phyloP scores from a whole-genome alignment of 768 basidiomycete species.

The Porphyrellus cyaneotinctus region DNA sequence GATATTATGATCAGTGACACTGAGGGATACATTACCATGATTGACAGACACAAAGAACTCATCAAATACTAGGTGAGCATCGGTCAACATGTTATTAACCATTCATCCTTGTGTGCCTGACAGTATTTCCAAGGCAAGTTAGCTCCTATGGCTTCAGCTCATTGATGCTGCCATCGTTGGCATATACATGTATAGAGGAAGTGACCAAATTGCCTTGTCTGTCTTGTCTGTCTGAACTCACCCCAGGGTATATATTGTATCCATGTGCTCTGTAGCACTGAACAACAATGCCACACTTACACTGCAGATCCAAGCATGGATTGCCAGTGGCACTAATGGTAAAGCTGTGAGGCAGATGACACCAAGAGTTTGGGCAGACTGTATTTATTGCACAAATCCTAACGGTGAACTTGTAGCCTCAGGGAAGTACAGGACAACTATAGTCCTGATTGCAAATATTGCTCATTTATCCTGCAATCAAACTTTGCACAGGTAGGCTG shows the following conservation, averaged over 20 bases:
- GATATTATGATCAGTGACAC: constrained; percentile 67
- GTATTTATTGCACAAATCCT: neutral
- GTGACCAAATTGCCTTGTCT: constrained; percentile 70
- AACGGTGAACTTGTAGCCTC: constrained; percentile 28
- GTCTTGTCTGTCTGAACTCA: neutral
- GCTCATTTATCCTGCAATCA: constrained; percentile 69
- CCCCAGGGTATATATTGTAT: constrained; percentile 56
- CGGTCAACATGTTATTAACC: neutral
- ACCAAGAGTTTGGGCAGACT: neutral
- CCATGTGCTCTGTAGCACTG: constrained; percentile 20
- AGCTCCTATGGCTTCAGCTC: neutral
- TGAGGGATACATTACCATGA: constrained; percentile 72
- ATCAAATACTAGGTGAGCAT: constrained; percentile 63
- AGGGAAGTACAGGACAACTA: constrained; percentile 25
- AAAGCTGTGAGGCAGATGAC: constrained; percentile 2
- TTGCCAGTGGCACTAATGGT: constrained; percentile 30
- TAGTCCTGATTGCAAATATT: constrained; percentile 34
- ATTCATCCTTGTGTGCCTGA: neutral
- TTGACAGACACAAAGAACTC: constrained; percentile 70
- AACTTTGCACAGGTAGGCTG: constrained; percentile 73
- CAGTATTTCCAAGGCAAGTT: constrained; percentile 71
- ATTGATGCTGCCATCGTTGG: constrained; percentile 77
- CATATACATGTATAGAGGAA: constrained; percentile 55
- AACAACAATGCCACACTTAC: constrained; percentile 34
- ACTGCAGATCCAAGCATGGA: constrained; percentile 59